A percentile compares a stretch with the other conserved stretches of the same genome.
Evolutionary conservation across 345 rosid genomes (phyloP).

Genomic region (Isatis tinctoria): DNA sequence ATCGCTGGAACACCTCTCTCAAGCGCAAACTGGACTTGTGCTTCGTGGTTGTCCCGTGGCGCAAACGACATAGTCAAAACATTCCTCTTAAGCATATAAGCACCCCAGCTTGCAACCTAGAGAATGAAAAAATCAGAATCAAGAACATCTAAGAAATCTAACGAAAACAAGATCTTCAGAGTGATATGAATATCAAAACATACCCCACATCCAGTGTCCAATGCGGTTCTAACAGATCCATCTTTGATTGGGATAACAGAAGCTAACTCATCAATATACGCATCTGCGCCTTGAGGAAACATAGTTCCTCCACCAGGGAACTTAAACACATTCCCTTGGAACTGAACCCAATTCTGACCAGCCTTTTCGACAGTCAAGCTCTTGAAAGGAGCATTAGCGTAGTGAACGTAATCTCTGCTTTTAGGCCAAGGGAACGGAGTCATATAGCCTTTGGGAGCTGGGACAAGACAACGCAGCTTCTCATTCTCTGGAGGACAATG

Average conservation of each 20-base stretch:
- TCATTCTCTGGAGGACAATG: constrained; percentile 86
- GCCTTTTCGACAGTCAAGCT: constrained; percentile 90
- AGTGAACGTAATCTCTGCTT: constrained; percentile 83
- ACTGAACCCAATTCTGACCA: constrained; percentile 89
- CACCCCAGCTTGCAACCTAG: constrained; percentile 99
- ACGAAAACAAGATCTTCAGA: not conserved
- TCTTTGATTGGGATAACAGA: constrained; percentile 83
- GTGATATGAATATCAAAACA: constrained; percentile 5
- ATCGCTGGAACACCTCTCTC: constrained; percentile 96
- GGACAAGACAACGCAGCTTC: constrained; percentile 78
- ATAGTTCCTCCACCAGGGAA: constrained; percentile 99
- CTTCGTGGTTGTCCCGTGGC: constrained; percentile 94
- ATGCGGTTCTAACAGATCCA: constrained; percentile 85
- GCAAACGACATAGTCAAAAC: constrained; percentile 94
- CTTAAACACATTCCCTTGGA: constrained; percentile 79
- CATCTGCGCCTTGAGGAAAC: constrained; percentile 99
- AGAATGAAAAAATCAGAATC: not conserved
- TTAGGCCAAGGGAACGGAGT: constrained; percentile 97
- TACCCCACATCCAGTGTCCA: constrained; percentile 99
- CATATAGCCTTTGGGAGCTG: constrained; percentile 83
- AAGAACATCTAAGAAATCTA: not conserved
- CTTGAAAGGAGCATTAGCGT: constrained; percentile 90
- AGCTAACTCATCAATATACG: constrained; percentile 85
- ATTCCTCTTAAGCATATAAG: constrained; percentile 79
- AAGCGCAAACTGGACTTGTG: constrained; percentile 98